phyloP scores from a whole-genome alignment of 371 early-diverging fungal genomes.

The Rhizomucor pusillus region DNA sequence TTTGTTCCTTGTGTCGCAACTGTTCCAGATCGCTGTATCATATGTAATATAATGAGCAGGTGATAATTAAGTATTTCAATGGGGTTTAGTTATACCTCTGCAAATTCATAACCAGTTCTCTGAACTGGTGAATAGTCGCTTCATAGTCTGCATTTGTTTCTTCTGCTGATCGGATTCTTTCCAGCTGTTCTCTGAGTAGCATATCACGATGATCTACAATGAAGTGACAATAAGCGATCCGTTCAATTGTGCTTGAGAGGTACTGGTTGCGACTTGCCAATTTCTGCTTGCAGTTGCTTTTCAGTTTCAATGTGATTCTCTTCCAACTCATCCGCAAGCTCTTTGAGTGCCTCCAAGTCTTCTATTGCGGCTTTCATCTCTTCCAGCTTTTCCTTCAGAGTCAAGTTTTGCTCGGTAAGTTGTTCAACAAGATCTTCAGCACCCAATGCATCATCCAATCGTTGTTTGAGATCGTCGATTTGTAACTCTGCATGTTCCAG shows the following conservation, averaged over 20 bases:
- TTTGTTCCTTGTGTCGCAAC: slow-evolving; percentile 63
- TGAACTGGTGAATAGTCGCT: slow-evolving; percentile 80
- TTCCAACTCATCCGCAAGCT: slow-evolving; percentile 89
- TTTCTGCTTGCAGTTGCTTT: slow-evolving; percentile 81
- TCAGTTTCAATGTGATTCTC: slow-evolving; percentile 86
- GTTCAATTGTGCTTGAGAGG: neutral
- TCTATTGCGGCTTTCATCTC: slow-evolving; percentile 76
- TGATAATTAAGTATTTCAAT: no score
- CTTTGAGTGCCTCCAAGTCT: slow-evolving; percentile 87
- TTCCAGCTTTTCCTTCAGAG: slow-evolving; percentile 71
- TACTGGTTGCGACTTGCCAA: slow-evolving; percentile 45
- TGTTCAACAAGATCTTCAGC: slow-evolving; percentile 82
- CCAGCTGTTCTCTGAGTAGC: slow-evolving; percentile 60
- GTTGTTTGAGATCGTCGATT: slow-evolving; percentile 80
- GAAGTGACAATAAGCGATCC: neutral
- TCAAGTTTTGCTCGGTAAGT: slow-evolving; percentile 77
- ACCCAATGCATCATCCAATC: slow-evolving; percentile 79
- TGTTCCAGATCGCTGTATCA: slow-evolving; percentile 57
- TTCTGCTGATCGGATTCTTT: slow-evolving; percentile 63
- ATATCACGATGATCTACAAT: slow-evolving; percentile 63
- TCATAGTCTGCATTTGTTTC: slow-evolving; percentile 86
- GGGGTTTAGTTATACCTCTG: slow-evolving; percentile 50
- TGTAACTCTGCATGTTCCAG: slow-evolving; percentile 60
- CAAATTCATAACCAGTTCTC: slow-evolving; percentile 75
- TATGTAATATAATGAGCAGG: no score